Evolutionary conservation across 129 eudicot genomes (phyloP).

Genomic region (Flaveria ramosissima): DNA sequence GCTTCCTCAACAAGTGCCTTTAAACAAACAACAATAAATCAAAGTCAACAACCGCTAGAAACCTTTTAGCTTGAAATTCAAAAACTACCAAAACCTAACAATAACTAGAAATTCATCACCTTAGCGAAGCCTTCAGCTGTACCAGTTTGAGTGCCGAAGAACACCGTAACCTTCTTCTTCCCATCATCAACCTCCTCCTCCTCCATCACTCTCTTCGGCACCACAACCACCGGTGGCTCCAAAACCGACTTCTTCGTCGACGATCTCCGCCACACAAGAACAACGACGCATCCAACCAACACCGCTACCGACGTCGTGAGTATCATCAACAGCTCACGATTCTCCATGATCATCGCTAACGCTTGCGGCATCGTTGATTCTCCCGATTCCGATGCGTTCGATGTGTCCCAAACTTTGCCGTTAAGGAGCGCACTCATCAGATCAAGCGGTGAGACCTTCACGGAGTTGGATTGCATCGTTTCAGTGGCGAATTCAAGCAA

Average conservation of each 20-base stretch:
- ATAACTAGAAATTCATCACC: slow-evolving; percentile 34
- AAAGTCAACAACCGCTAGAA: slow-evolving; percentile 19
- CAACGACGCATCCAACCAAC: slow-evolving; percentile 63
- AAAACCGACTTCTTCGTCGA: slow-evolving; percentile 39
- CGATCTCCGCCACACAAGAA: slow-evolving; percentile 66
- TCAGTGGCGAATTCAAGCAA: neutral
- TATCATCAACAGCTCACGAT: slow-evolving; percentile 64
- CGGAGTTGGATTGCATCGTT: slow-evolving; percentile 60
- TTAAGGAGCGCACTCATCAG: slow-evolving; percentile 64
- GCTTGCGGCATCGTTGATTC: slow-evolving; percentile 27
- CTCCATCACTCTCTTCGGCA: slow-evolving; percentile 48
- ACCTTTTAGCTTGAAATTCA: neutral
- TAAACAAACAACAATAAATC: slow-evolving; percentile 32
- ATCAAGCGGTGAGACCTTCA: slow-evolving; percentile 69
- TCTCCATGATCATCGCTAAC: slow-evolving; percentile 47
- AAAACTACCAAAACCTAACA: neutral
- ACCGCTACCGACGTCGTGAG: slow-evolving; percentile 76
- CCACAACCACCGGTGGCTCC: slow-evolving; percentile 40
- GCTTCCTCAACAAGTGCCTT: slow-evolving; percentile 95
- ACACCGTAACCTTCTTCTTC: slow-evolving; percentile 57
- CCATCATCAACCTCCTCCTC: slow-evolving; percentile 66
- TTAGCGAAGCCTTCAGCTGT: slow-evolving; percentile 93
- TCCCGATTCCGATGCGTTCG: slow-evolving; percentile 44
- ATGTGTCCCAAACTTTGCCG: slow-evolving; percentile 45
- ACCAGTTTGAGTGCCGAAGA: slow-evolving; percentile 88